Conservation (phyloP, 2,329 filamentous ascomycete genomes). For the Sordariomycetes sp. region DNA sequence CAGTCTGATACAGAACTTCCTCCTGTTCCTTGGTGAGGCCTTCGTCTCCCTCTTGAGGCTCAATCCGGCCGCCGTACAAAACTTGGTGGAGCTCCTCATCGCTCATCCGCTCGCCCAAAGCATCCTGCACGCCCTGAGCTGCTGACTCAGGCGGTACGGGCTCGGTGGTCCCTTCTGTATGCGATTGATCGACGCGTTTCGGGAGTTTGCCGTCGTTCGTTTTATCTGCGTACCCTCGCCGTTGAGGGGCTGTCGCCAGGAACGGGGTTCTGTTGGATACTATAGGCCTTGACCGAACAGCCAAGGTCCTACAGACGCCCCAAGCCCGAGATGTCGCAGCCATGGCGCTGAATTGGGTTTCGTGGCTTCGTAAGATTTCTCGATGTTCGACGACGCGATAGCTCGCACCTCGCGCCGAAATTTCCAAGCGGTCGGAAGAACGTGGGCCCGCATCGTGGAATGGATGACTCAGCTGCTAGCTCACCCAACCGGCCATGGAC, state of each 20-base stretch:
- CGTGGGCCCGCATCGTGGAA: no score
- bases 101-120: no score
- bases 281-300: slow-evolving; percentile 25
- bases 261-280: slow-evolving; percentile 9
- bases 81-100: slow-evolving; percentile 26
- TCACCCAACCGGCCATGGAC: no score
- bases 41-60: slow-evolving; percentile 17
- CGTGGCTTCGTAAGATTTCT: no score
- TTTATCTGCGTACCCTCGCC: slow-evolving; percentile 17
- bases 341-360: no score
- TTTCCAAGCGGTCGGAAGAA: slow-evolving; percentile 2
- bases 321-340: slow-evolving; percentile 44
- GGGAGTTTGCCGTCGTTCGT: slow-evolving; percentile 2
- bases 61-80: slow-evolving; percentile 23
- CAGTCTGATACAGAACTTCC: slow-evolving; percentile 30
- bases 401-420: slow-evolving; percentile 4
- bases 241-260: slow-evolving; percentile 14
- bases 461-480: no score
- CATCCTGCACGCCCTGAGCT: slow-evolving; percentile 4
- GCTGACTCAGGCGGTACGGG: background rate
- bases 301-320: slow-evolving; percentile 29
- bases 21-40: slow-evolving; percentile 33
- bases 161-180: no score
- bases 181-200: background rate
- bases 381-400: no score